Evolutionary conservation across 1,284 basidiomycete genomes (phyloP), one percentile per base, ranked within the genome.

Genomic region (Ceratobasidium sp.): DNA sequence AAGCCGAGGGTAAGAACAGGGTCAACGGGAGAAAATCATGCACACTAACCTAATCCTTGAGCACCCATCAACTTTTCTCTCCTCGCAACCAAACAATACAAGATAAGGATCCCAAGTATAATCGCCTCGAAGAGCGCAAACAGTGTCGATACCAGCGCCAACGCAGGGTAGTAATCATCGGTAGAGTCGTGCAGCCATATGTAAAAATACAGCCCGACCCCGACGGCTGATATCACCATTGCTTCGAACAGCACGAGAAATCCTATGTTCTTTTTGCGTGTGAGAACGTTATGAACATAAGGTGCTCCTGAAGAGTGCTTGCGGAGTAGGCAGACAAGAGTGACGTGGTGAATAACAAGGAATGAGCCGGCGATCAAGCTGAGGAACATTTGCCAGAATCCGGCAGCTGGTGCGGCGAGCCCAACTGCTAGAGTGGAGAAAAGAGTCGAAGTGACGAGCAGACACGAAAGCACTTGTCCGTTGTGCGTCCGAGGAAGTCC

Each of bases 261-360:
- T 2, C 12, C 28, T 12, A 65, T 52, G 18, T 52, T 65, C 23
- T 5, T 23, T 52, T 36, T 39, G 18, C 61, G 46, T 28, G 61
- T 52, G 16, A 65, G 30, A 21, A 30, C 50, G 14, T 39, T 5
- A 23, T 45, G 61, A 21, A 65, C 32, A 21, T 50, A 50, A 3
- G 14, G n/a, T n/a, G 46, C 3, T n/a, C 14, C 36, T 39, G 36
- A 14, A 39, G 8, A 39, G 45, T 65, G 8, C 52, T 52, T 65
- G 23, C 45, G 46, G 2, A 65, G 46, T 12, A 65, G 26, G 34
- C 2, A n/a, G 32, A 65, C 21, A 12, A 52, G 34, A n/a, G 34
- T 65, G 48, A 52, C n/a, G n/a, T 65, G 46, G 46, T 65, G 45
- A 6, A 65, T n/a, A 26, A 65, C 9, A 10, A 23, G n/a, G 16